Evolutionary conservation across 2,329 filamentous ascomycete genomes (phyloP), one percentile per base, ranked within the genome.

Genomic region (Fusarium compactum): DNA sequence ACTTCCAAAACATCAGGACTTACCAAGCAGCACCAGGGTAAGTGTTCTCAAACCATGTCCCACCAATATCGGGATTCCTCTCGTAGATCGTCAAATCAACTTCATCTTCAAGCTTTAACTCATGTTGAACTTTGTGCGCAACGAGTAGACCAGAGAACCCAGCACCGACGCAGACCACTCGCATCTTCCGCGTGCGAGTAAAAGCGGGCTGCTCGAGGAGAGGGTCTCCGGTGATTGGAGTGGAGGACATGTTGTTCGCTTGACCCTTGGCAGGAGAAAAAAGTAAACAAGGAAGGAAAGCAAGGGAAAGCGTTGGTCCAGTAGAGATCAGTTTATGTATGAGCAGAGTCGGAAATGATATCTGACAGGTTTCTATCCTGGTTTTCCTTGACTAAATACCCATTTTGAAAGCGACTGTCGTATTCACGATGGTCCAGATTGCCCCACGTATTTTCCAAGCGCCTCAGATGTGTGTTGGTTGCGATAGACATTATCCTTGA

Each of bases 31-130:
- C 57, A 44, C 57, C 57, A 16, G 57, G 57, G 29, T 59, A 59
- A 18, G 57, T 59, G 30, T 59, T 59, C n/a, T 59, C 57, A 25
- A 55, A 59, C 57, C 57, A 59, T 25, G 57, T 59, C 5, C 57
- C 57, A 32, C 57, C 57, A 18, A 59, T 45, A 10, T 59, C 47
- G 2, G 56, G 14, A 18, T 59, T 54, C 12, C 12, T 53, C 18
- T 59, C 56, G 7, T 59, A 59, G 7, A 59, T 59, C 0, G 18
- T 30, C 48, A 59, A 30, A 30, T 59, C 30, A n/a, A 59, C 22
- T 18, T 55, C 57, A 7, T 54, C 38, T 16, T 59, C 57, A 5
- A 59, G 10, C 14, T 59, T 54, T 8, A 59, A 12, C 27, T 59
- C 57, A 15, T 59, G 57, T 18, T 59, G 57, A n/a, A 59, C 29